A percentile compares a stretch with the other conserved stretches of the same genome.
phyloP scores from a whole-genome alignment of 2,329 filamentous ascomycete genomes.

The Didymella exigua region DNA sequence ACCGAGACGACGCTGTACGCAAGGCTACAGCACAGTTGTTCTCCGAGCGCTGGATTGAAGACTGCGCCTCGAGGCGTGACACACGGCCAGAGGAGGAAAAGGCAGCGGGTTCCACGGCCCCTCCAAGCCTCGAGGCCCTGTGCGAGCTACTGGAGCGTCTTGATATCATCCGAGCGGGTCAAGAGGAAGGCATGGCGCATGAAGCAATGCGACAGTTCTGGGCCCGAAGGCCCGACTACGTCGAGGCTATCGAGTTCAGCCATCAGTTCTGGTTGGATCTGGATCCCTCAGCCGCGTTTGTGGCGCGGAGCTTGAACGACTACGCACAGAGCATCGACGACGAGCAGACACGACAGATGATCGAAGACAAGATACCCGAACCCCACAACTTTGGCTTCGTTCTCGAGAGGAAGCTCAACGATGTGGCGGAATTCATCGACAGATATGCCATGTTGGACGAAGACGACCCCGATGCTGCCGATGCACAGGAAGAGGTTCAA shows the following conservation, averaged over 20 bases:
- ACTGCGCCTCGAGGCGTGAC: constrained; percentile 75
- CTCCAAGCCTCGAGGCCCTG: constrained; percentile 74
- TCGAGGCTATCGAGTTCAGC: constrained; percentile 72
- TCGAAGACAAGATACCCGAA: constrained; percentile 94
- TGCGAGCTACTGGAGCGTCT: constrained; percentile 92
- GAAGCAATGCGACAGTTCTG: constrained; percentile 97
- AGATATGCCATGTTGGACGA: constrained; percentile 60
- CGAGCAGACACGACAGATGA: constrained; percentile 72
- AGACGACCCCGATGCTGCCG: constrained; percentile 62
- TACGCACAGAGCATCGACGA: constrained; percentile 80
- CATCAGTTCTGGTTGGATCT: constrained; percentile 81
- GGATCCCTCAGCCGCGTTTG: constrained; percentile 84
- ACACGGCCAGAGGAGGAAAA: constrained; percentile 62
- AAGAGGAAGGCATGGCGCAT: constrained; percentile 86
- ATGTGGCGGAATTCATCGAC: constrained; percentile 67
- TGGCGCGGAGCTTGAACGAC: constrained; percentile 91
- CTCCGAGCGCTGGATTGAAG: constrained; percentile 95
- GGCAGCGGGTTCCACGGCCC: constrained; percentile 52
- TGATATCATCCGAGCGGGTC: constrained; percentile 87
- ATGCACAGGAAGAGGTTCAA: constrained; percentile 78
- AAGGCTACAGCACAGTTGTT: constrained; percentile 91
- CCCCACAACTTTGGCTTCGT: constrained; percentile 90
- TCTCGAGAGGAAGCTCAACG: constrained; percentile 78
- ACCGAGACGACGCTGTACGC: constrained; percentile 91
- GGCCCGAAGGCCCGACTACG: constrained; percentile 86